Conservation (phyloP, 2,329 filamentous ascomycete species). For the Hymenoscyphus repandus region DNA sequence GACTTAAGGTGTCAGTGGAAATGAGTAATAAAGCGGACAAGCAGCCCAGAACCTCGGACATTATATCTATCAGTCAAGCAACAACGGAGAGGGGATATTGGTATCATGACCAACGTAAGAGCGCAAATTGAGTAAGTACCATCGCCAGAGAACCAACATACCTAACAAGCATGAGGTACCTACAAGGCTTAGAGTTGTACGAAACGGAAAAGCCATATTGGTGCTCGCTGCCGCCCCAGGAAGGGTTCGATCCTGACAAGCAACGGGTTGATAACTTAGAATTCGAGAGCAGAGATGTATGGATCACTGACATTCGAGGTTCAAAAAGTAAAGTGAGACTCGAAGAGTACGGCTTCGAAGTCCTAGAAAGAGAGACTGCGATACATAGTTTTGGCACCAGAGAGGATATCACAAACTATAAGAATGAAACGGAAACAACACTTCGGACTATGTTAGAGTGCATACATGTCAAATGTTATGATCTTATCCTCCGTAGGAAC, state of each 20-base stretch:
- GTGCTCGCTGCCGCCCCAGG: background rate
- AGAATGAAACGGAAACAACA: constrained; percentile 1
- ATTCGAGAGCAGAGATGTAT: constrained; percentile 12
- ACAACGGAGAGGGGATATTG: too few species aligned
- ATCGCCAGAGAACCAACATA: too few species aligned
- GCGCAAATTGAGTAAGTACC: background rate
- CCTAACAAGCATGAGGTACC: too few species aligned
- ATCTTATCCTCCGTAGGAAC: too few species aligned
- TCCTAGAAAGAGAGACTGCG: background rate
- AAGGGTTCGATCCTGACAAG: constrained; percentile 11
- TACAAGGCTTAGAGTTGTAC: constrained; percentile 4
- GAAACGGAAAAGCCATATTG: constrained; percentile 5
- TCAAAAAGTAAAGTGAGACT: background rate
- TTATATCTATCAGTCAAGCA: too few species aligned
- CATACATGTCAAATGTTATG: constrained; percentile 1
- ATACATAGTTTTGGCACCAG: background rate
- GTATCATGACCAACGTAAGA: too few species aligned
- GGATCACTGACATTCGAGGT: constrained; percentile 13
- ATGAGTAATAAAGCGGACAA: too few species aligned
- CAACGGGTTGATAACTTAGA: constrained; percentile 17
- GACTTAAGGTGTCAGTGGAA: too few species aligned
- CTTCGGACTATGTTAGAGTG: background rate
- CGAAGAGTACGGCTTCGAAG: constrained; percentile 14
- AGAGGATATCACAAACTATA: background rate
- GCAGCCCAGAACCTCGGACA: too few species aligned